These are phyloP conservation scores for Chaetoceros muelleri DNA, from an alignment of 108 stramenopile genomes.

Conservation along the genomic window DNA sequence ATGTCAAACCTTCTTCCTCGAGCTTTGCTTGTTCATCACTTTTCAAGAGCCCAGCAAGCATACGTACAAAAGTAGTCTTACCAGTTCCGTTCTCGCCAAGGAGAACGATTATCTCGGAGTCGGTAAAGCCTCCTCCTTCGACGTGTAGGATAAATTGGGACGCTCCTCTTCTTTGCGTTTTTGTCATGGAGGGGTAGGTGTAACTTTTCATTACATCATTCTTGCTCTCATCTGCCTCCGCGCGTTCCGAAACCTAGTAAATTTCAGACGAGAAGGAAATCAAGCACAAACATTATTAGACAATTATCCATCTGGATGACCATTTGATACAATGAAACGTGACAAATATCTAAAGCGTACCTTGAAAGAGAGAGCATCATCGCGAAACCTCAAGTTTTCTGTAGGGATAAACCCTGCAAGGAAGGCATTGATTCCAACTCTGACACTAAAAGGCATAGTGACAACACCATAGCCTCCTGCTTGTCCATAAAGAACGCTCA, in stretches of 20 bases:
- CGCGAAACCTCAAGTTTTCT: conserved; percentile 97
- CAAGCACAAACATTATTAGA: conserved; percentile 2
- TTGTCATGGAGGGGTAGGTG: conserved; percentile 94
- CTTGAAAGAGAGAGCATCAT: conserved; percentile 94
- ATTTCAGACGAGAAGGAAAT: neutral
- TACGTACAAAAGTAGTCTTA: conserved; percentile 89
- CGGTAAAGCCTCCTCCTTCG: conserved; percentile 87
- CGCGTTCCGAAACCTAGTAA: conserved; percentile 54
- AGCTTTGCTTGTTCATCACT: conserved; percentile 81
- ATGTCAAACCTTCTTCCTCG: conserved; percentile 66
- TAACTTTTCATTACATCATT: conserved; percentile 71
- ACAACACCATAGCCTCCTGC: conserved; percentile 98
- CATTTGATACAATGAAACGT: neutral
- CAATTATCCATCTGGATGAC: neutral
- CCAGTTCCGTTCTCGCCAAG: conserved; percentile 97
- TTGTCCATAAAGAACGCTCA: conserved; percentile 95
- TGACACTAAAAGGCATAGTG: conserved; percentile 98
- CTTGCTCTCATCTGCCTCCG: conserved; percentile 45
- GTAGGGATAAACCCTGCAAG: conserved; percentile 97
- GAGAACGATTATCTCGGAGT: conserved; percentile 96
- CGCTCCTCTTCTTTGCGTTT: conserved; percentile 80
- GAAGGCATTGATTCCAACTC: conserved; percentile 98
- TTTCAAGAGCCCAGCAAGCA: conserved; percentile 95
- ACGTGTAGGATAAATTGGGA: conserved; percentile 91
- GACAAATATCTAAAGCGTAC: conserved; percentile 31